phyloP scores from a whole-genome alignment of 129 eudicot genomes.

The Flaveria robusta region DNA sequence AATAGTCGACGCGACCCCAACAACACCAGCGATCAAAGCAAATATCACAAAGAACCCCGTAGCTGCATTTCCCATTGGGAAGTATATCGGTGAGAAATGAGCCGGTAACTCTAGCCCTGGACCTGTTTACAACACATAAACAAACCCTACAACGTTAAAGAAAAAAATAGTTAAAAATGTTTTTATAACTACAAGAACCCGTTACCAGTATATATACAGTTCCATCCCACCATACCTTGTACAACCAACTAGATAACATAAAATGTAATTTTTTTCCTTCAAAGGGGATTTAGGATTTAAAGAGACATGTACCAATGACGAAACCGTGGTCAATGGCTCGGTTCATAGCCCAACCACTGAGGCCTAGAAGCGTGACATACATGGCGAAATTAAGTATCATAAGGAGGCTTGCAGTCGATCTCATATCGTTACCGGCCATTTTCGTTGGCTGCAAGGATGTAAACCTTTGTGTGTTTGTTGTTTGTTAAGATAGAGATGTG shows the following conservation, averaged over 20 bases:
- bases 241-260: too few species aligned
- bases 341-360: slow-evolving; percentile 88
- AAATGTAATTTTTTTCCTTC: too few species aligned
- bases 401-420: slow-evolving; percentile 58
- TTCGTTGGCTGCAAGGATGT: slow-evolving; percentile 30
- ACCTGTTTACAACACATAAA: slow-evolving; percentile 44
- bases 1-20: slow-evolving; percentile 67
- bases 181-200: too few species aligned
- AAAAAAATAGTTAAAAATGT: not conserved
- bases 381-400: slow-evolving; percentile 82
- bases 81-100: slow-evolving; percentile 88
- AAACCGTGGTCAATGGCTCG: slow-evolving; percentile 76
- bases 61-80: slow-evolving; percentile 97
- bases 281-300: slow-evolving; percentile 9
- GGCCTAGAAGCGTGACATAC: slow-evolving; percentile 67
- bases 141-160: not conserved
- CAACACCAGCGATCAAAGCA: slow-evolving; percentile 82
- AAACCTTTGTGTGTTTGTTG: not conserved
- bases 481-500: slow-evolving; percentile 6
- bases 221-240: too few species aligned
- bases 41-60: slow-evolving; percentile 86
- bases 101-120: slow-evolving; percentile 71
- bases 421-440: slow-evolving; percentile 66
- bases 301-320: slow-evolving; percentile 55
- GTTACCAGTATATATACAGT: not conserved